These are phyloP conservation scores for Puccinia hordei DNA, from an alignment of 1,284 basidiomycete species.

Conservation along the genomic window DNA sequence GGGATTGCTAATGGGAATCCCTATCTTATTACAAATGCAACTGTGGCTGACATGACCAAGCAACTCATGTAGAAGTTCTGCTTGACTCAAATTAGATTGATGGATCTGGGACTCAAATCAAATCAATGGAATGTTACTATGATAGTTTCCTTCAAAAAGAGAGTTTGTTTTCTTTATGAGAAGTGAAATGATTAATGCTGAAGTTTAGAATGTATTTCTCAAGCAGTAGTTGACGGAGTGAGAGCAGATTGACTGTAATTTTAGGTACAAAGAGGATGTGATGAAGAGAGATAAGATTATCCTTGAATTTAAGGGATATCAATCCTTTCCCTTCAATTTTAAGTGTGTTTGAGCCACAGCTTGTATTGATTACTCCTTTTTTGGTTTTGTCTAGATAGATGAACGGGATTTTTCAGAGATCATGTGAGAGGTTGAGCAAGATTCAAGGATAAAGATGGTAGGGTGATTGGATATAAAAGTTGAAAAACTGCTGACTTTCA, in stretches of 20 bases:
- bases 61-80: background rate
- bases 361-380: slow-evolving; percentile 2
- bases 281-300: no score
- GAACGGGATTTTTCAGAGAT: background rate
- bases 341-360: slow-evolving; percentile 1
- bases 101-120: background rate
- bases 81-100: background rate
- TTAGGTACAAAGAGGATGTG: background rate
- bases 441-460: background rate
- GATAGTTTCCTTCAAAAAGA: background rate
- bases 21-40: background rate
- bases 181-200: background rate
- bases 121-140: background rate
- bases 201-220: background rate
- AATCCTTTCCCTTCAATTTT: no score
- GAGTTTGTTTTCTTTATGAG: background rate
- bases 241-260: slow-evolving; percentile 2
- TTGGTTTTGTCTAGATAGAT: background rate
- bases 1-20: background rate
- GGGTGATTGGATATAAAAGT: background rate
- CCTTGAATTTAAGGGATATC: no score
- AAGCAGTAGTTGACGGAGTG: background rate
- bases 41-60: slow-evolving; percentile 5
- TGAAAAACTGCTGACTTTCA: slow-evolving; percentile 9
- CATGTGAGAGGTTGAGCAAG: slow-evolving; percentile 5